These are phyloP conservation scores for Diaporthe vexans DNA, from an alignment of 2,329 filamentous ascomycete species.

Conservation along the genomic window DNA sequence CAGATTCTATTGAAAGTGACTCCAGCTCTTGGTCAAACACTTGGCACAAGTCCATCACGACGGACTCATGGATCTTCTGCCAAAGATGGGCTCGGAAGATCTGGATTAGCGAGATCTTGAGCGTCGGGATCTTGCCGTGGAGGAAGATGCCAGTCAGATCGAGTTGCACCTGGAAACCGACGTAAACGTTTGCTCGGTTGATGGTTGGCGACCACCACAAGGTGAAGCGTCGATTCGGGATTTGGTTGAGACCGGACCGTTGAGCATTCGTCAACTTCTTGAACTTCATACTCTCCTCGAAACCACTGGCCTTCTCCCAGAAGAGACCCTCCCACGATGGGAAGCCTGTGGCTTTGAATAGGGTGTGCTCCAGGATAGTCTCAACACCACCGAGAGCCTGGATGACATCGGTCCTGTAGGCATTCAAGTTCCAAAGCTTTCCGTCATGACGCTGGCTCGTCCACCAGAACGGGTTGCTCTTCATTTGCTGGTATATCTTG, in stretches of 20 bases:
- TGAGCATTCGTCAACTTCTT: slow-evolving; percentile 99
- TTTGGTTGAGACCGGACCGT: slow-evolving; percentile 96
- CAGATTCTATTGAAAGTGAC: slow-evolving; percentile 94
- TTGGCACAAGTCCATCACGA: slow-evolving; percentile 99
- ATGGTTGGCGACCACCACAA: slow-evolving; percentile 86
- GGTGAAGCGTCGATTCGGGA: slow-evolving; percentile 98
- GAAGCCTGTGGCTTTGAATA: slow-evolving; percentile 98
- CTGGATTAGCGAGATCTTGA: slow-evolving; percentile 98
- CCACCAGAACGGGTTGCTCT: slow-evolving; percentile 99
- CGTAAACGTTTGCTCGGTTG: slow-evolving; percentile 96
- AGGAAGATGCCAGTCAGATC: slow-evolving; percentile 99
- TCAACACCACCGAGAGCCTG: slow-evolving; percentile 97
- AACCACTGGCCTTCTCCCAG: slow-evolving; percentile 73
- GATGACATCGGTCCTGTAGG: slow-evolving; percentile 96
- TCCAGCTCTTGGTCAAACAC: slow-evolving; percentile 99
- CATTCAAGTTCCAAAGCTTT: slow-evolving; percentile 97
- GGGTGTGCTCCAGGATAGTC: slow-evolving; percentile 95
- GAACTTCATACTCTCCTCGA: slow-evolving; percentile 72
- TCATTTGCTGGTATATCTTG: slow-evolving; percentile 99
- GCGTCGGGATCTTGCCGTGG: slow-evolving; percentile 97
- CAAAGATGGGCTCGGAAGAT: slow-evolving; percentile 99
- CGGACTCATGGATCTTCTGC: slow-evolving; percentile 95
- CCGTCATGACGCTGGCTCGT: slow-evolving; percentile 97
- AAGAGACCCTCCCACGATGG: slow-evolving; percentile 97
- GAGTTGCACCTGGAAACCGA: slow-evolving; percentile 98